Percentiles rank a stretch among this genome's conserved stretches.
These are phyloP conservation scores for Kentomonas sorsogonicus DNA, from an alignment of 208 protist genomes.

Conservation along the genomic window DNA sequence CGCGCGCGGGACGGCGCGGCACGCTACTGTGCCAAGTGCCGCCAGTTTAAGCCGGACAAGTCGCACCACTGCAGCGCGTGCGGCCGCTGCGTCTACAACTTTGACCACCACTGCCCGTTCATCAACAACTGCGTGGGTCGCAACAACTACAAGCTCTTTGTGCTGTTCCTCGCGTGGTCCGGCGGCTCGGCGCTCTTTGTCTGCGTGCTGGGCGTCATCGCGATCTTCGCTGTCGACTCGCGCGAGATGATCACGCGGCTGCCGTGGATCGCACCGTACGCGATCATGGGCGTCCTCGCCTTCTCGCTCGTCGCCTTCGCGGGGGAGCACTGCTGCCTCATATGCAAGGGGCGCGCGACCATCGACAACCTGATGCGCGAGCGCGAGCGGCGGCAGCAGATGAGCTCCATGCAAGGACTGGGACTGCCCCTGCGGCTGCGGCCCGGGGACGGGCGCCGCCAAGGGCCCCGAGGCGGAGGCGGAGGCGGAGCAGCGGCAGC, in stretches of 20 bases:
- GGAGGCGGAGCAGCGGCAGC: conserved; percentile 10
- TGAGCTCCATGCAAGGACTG: background rate
- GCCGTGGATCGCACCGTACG: conserved; percentile 18
- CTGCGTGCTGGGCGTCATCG: conserved; percentile 20
- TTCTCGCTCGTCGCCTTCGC: conserved; percentile 19
- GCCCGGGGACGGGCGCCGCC: conserved; percentile 2
- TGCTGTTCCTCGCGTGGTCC: conserved; percentile 55
- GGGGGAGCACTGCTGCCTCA: conserved; percentile 18
- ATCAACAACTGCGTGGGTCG: conserved; percentile 87
- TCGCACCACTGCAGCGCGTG: conserved; percentile 82
- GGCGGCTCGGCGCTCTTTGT: conserved; percentile 16
- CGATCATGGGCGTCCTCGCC: conserved; percentile 17
- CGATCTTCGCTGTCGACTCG: conserved; percentile 24
- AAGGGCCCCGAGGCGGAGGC: conserved; percentile 1
- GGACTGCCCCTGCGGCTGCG: background rate
- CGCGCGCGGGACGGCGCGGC: conserved; percentile 36
- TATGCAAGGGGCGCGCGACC: conserved; percentile 26
- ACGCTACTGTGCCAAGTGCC: conserved; percentile 59
- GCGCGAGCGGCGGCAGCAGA: background rate
- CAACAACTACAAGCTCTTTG: conserved; percentile 75
- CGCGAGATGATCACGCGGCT: conserved; percentile 3
- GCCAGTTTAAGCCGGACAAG: conserved; percentile 64
- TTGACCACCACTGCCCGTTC: conserved; percentile 90
- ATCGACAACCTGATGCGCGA: conserved; percentile 21
- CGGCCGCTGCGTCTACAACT: conserved; percentile 60